Evolutionary conservation across 2,329 filamentous ascomycete genomes (phyloP), one percentile per base, ranked within the genome.

Genomic region (Aspergillus latus): DNA sequence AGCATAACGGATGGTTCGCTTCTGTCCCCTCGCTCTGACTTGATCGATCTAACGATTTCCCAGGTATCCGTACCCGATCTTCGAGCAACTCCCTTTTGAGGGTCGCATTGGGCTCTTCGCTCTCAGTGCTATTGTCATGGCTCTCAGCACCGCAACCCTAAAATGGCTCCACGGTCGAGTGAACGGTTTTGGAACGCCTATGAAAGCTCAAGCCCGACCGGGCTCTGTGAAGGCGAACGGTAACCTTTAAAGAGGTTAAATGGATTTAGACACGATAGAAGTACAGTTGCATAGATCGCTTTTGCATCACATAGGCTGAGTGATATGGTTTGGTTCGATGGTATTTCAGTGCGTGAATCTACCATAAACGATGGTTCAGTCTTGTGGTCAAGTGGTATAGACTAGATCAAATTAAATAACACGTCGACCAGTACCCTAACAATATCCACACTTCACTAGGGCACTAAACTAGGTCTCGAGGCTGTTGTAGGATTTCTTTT

Each of bases 31-130:
- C 13, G 10, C 5, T n/a, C 28, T 7, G 5, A n/a, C 8, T 29
- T 4, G 11, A n/a, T 9, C 44, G 4, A 7, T 9, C 29, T 39
- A 6, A 53, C 62, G 26, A 13, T 11, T 65, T 49, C 37, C 72
- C 64, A 88, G 86, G 79, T 95, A 96, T 64, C 91, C 92, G 0
- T 96, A 97, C 72, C 92, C 92, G 1, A 81, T 96, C 28, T 93
- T 97, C 61, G 86, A 80, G 7, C 70, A 89, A 44, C 76, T 95
- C 42, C 81, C 79, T 49, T 88, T 85, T 0, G 69, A 76, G 48
- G 86, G 91, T 67, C 83, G 92, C 16, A 76, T 86, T 7, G 74
- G 83, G 0, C 77, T 96, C 8, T 96, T 95, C 64, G 80, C 79
- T 0, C 75, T 83, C 15, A 88, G 89, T 42, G 91, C 89, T 0